Evolutionary conservation across 192 early-diverging fungal genomes (phyloP), one percentile per base, ranked within the genome.

Genomic region (Coemansia sp.): DNA sequence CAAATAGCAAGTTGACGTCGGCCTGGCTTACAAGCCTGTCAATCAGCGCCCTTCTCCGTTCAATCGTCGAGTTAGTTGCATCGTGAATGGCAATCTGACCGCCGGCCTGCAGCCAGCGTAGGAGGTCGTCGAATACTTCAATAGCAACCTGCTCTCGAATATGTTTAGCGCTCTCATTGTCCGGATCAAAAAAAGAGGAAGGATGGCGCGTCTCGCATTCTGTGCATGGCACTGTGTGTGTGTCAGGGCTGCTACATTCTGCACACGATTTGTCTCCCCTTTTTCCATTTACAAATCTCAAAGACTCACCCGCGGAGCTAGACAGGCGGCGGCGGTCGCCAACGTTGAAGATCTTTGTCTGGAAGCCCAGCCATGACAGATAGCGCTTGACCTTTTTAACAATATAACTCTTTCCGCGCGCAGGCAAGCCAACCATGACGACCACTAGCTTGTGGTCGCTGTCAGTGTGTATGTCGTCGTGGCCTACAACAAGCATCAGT

Each of bases 351-450:
- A 91, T 89, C 71, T 86, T 89, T 11, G 90, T 91, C 65, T 89
- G 86, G 63, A 90, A 94, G 21, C 88, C 88, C 23, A 92, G 79
- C 88, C 89, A 90, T 8, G 85, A 89, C 76, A 92, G 76, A 84
- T 94, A 98, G 52, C 95, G 88, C 68, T 88, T 87, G 24, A 98
- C 85, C 71, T 98, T 98, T 66, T 97, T 97, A 76, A 94, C 93
- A 64, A 99, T 90, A 67, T 97, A 95, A 83, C 86, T 87, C 78
- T 99, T 99, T 23, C 97, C 97, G 54, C 95, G 83, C 6, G 95
- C 97, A 29, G 97, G 97, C 54, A 98, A 75, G 7, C 97, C 97
- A 27, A 95, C 94, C 94, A 98, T 98, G 46, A 96, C 89, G n/a
- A 98, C 92, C 17, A 94, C 88, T 21, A 96, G 78, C 78, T 95